Conservation (phyloP, 257 asterid species). For the Solanum chmielewskii region DNA sequence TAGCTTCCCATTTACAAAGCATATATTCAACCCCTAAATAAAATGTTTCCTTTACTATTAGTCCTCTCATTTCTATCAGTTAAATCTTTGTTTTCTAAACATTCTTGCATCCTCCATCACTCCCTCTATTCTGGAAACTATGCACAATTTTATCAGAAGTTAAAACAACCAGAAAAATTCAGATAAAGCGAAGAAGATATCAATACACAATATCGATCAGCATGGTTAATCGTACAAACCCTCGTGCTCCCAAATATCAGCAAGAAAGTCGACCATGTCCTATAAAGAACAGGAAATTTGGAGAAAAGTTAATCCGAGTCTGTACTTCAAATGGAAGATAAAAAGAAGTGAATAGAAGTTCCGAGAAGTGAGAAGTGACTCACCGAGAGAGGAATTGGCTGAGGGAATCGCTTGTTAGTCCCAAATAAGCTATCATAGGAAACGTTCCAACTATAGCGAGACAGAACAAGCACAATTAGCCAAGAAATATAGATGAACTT, state of each 20-base stretch:
- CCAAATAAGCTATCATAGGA: conserved; percentile 52
- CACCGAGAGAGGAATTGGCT: conserved; percentile 63
- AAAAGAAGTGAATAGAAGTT: neutral
- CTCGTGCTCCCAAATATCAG: conserved; percentile 71
- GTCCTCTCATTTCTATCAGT: neutral
- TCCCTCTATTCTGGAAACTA: neutral
- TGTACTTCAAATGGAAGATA: neutral
- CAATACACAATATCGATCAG: neutral
- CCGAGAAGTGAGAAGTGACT: conserved; percentile 9
- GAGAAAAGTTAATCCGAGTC: neutral
- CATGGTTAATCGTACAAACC: conserved; percentile 39
- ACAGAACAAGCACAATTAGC: neutral
- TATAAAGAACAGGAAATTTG: conserved; percentile 4
- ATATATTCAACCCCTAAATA: neutral
- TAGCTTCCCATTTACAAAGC: neutral
- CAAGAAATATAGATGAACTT: neutral
- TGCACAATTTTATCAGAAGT: neutral
- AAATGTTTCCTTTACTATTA: neutral
- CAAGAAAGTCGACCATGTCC: conserved; percentile 81
- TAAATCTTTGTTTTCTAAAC: neutral
- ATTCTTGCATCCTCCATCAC: neutral
- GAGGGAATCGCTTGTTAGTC: conserved; percentile 50
- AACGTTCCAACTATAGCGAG: conserved; percentile 46
- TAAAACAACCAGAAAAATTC: neutral
- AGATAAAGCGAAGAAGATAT: neutral